Evolutionary conservation across 371 early-diverging fungal species (phyloP).

Genomic region (Apophysomyces elegans): DNA sequence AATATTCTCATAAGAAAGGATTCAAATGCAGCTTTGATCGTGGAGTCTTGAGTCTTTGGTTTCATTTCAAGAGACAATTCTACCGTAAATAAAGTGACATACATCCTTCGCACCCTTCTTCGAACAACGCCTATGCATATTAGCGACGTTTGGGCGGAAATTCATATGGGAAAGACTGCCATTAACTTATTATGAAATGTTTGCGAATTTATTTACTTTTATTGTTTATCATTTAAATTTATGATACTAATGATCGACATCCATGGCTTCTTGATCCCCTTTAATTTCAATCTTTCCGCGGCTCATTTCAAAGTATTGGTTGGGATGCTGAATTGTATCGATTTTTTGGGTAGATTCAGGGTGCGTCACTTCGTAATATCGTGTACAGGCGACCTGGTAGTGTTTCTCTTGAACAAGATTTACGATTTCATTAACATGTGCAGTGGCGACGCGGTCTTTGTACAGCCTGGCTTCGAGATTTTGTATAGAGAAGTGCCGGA

Average conservation of each 20-base stretch:
- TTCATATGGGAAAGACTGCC: no score
- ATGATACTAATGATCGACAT: constrained; percentile 1
- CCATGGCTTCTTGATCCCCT: neutral
- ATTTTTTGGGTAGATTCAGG: constrained; percentile 40
- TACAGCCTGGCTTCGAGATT: constrained; percentile 63
- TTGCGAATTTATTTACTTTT: neutral
- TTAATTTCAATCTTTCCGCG: constrained; percentile 1
- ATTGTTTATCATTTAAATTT: constrained; percentile 7
- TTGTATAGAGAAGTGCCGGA: constrained; percentile 75
- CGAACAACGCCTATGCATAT: no score
- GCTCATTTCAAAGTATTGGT: constrained; percentile 90
- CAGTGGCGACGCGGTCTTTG: constrained; percentile 50
- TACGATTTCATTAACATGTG: constrained; percentile 68
- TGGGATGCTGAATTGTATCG: constrained; percentile 89
- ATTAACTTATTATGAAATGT: no score
- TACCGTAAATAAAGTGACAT: constrained; percentile 66
- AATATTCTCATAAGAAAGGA: constrained; percentile 89
- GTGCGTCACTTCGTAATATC: constrained; percentile 80
- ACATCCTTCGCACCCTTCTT: neutral
- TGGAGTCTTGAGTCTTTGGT: constrained; percentile 90
- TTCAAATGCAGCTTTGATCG: constrained; percentile 91
- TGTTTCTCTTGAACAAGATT: constrained; percentile 74
- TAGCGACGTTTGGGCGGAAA: no score
- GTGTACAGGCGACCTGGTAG: constrained; percentile 94
- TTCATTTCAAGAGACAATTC: constrained; percentile 89